Evolutionary conservation across 192 early-diverging fungal species (phyloP).

Genomic region (Coemansia sp.): DNA sequence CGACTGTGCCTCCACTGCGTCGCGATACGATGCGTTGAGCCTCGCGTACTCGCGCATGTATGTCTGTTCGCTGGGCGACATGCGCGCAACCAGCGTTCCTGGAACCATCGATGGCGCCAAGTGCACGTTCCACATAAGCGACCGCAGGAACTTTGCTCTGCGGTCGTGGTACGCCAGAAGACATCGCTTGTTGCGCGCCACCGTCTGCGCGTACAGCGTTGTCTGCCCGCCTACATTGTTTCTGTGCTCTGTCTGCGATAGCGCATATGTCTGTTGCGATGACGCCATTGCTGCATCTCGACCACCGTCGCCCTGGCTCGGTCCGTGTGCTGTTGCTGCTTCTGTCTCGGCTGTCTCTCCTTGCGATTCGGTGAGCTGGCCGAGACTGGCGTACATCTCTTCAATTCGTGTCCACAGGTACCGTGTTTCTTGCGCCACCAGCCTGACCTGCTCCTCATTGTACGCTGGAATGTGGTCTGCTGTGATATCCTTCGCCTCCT

Average conservation of each 20-base stretch:
- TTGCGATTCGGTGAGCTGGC: conserved; percentile 11
- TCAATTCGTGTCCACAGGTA: conserved; percentile 59
- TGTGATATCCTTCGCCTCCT: conserved; percentile 75
- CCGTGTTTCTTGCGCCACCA: conserved; percentile 78
- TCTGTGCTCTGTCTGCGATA: conserved; percentile 13
- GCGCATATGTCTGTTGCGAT: conserved; percentile 13
- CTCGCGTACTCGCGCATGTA: conserved; percentile 61
- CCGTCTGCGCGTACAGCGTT: conserved; percentile 38
- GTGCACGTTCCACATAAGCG: conserved; percentile 59
- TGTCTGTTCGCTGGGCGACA: conserved; percentile 43
- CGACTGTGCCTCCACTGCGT: conserved; percentile 47
- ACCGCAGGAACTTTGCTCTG: conserved; percentile 67
- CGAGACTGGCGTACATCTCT: conserved; percentile 44
- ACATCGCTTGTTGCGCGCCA: conserved; percentile 84
- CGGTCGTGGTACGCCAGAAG: conserved; percentile 85
- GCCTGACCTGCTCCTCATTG: conserved; percentile 77
- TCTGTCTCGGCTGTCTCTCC: not conserved
- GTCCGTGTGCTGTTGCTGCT: too few relatives aligned
- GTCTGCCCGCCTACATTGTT: conserved; percentile 40
- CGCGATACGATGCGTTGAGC: conserved; percentile 65
- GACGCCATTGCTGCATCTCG: not conserved
- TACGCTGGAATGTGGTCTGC: conserved; percentile 73
- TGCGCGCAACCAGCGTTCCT: conserved; percentile 6
- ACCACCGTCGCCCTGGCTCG: not conserved
- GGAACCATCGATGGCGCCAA: conserved; percentile 46